Percentiles rank a stretch among this genome's conserved stretches.
These are phyloP conservation scores for Eucalyptus paniculata DNA, from an alignment of 345 rosid species.

Conservation along the genomic window DNA sequence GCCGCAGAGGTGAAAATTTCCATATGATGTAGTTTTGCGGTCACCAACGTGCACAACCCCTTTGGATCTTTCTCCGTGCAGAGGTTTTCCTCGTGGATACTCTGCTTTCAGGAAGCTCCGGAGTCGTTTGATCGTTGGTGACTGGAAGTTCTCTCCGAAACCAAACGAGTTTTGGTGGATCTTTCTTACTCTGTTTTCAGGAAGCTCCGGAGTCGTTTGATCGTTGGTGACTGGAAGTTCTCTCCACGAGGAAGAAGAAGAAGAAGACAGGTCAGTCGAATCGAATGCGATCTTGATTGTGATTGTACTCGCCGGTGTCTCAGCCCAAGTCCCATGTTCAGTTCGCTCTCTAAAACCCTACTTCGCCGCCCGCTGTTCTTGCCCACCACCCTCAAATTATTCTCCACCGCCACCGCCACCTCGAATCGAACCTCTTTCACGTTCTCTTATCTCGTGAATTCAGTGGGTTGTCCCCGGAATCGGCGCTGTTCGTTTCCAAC, in stretches of 20 bases:
- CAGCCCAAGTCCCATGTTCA: not conserved
- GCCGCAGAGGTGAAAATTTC: no score
- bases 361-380: not conserved
- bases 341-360: not conserved
- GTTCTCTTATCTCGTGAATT: not conserved
- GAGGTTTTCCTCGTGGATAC: no score
- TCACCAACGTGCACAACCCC: no score
- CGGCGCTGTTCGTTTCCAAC: constrained; percentile 1
- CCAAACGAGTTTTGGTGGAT: no score
- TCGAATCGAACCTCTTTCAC: not conserved
- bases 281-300: not conserved
- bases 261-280: not conserved
- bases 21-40: no score
- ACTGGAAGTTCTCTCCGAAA: no score
- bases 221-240: no score
- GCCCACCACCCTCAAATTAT: not conserved
- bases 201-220: no score
- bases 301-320: not conserved
- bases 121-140: no score
- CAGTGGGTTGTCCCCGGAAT: not conserved
- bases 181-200: no score
- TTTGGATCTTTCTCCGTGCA: no score
- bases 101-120: no score
- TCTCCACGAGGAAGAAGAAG: not conserved
- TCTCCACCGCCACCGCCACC: not conserved